Evolutionary conservation across 129 eudicot genomes (phyloP).

Genomic region (Lactuca sativa): DNA sequence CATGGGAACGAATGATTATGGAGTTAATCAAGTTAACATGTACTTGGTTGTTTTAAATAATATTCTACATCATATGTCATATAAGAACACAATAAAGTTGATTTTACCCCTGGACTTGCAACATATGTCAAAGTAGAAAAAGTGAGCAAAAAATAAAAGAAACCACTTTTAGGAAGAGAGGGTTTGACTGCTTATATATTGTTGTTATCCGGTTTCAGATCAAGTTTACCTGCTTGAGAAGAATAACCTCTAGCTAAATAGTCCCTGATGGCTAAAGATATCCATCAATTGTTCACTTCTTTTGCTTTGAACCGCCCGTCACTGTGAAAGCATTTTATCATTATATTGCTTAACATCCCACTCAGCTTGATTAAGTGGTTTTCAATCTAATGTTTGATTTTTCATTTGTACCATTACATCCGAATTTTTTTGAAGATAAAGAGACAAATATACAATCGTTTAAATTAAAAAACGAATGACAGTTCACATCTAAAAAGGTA

Average conservation of each 20-base stretch:
- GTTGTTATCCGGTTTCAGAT: slow-evolving; percentile 43
- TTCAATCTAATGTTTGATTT: slow-evolving; percentile 37
- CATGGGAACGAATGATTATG: too few relatives aligned
- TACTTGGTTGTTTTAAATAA: too few relatives aligned
- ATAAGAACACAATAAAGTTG: too few relatives aligned
- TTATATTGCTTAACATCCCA: slow-evolving; percentile 34
- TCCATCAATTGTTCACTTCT: slow-evolving; percentile 48
- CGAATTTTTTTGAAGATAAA: slow-evolving; percentile 18
- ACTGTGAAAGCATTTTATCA: slow-evolving; percentile 70
- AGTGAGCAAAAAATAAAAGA: slow-evolving; percentile 55
- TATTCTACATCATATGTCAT: too few relatives aligned
- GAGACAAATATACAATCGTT: not conserved
- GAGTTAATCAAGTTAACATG: too few relatives aligned
- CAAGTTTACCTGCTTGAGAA: slow-evolving; percentile 51
- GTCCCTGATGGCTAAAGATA: slow-evolving; percentile 62
- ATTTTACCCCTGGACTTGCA: too few relatives aligned
- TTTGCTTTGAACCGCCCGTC: slow-evolving; percentile 47
- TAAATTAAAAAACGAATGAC: too few relatives aligned
- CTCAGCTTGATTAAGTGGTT: slow-evolving; percentile 16
- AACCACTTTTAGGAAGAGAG: slow-evolving; percentile 67
- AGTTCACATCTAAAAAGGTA: too few relatives aligned
- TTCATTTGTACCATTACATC: slow-evolving; percentile 48
- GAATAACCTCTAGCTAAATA: slow-evolving; percentile 62
- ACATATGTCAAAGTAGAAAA: too few relatives aligned
- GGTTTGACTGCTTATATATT: slow-evolving; percentile 73